Conservation (phyloP, 331 rosid species). For the Saraca asoca region DNA sequence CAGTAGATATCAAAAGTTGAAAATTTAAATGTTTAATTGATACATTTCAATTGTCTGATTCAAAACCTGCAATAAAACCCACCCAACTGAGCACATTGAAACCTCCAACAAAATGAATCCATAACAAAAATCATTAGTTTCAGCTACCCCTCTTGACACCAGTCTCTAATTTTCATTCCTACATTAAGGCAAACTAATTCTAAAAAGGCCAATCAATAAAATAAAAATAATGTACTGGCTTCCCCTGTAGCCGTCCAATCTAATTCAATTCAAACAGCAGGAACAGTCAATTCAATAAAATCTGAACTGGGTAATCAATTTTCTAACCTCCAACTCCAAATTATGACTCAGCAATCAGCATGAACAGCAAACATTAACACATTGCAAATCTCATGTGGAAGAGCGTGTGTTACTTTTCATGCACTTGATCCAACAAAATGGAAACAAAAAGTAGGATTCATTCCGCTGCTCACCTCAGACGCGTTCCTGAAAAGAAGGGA, state of each 20-base stretch:
- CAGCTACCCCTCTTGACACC: slow-evolving; percentile 19
- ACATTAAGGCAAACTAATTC: slow-evolving; percentile 23
- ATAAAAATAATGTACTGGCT: not conserved
- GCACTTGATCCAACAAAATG: slow-evolving; percentile 39
- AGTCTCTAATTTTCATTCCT: slow-evolving; percentile 11
- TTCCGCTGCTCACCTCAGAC: slow-evolving; percentile 68
- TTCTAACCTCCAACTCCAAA: slow-evolving; percentile 16
- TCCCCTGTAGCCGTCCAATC: not conserved
- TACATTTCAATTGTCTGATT: slow-evolving; percentile 15
- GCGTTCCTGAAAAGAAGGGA: slow-evolving; percentile 95
- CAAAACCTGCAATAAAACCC: slow-evolving; percentile 13
- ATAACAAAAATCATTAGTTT: slow-evolving; percentile 26
- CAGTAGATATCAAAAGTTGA: too few relatives aligned
- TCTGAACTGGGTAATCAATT: slow-evolving; percentile 1
- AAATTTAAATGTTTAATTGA: too few relatives aligned
- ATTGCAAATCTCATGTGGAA: slow-evolving; percentile 24
- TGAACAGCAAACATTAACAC: slow-evolving; percentile 4
- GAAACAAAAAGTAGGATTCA: slow-evolving; percentile 26
- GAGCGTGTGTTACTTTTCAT: not conserved
- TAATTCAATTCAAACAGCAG: not conserved
- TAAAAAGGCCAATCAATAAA: slow-evolving; percentile 16
- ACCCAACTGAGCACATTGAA: not conserved
- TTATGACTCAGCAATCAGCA: slow-evolving; percentile 31
- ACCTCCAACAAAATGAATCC: slow-evolving; percentile 3
- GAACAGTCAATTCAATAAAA: slow-evolving; percentile 10